These are phyloP conservation scores for Crucibulum laeve DNA, from an alignment of 768 basidiomycete species.

Conservation along the genomic window DNA sequence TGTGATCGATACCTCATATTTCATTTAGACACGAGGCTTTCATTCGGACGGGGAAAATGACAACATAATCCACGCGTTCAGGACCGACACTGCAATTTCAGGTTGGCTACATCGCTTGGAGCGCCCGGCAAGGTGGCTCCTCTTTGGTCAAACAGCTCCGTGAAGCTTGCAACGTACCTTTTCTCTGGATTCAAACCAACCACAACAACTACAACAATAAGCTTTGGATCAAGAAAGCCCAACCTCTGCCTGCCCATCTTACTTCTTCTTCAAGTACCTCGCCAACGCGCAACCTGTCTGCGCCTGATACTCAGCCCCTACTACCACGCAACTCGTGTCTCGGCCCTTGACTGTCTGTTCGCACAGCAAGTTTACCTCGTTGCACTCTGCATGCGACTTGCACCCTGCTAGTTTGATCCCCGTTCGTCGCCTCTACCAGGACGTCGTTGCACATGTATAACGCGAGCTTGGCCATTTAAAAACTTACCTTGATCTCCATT, in stretches of 20 bases:
- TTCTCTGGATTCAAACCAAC: slow-evolving; percentile 24
- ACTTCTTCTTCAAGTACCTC: slow-evolving; percentile 16
- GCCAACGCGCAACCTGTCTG: slow-evolving; percentile 9
- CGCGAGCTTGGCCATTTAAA: slow-evolving; percentile 35
- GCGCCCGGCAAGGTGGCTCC: slow-evolving; percentile 8
- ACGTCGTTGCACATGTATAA: not conserved
- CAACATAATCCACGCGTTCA: slow-evolving; percentile 29
- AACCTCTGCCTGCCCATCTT: slow-evolving; percentile 14
- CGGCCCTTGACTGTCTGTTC: slow-evolving; percentile 28
- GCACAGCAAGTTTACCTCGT: slow-evolving; percentile 40
- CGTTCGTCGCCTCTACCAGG: no score
- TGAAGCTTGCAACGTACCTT: slow-evolving; percentile 24
- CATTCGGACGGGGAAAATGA: slow-evolving; percentile 24
- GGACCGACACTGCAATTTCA: slow-evolving; percentile 23
- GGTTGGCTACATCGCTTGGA: slow-evolving; percentile 7
- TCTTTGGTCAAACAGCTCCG: slow-evolving; percentile 11
- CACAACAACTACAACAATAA: slow-evolving; percentile 26
- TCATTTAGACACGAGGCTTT: slow-evolving; percentile 34
- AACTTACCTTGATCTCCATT: slow-evolving; percentile 41
- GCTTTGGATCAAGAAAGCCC: slow-evolving; percentile 25
- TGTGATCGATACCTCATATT: slow-evolving; percentile 16
- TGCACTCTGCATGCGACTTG: not conserved
- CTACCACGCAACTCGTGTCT: slow-evolving; percentile 28
- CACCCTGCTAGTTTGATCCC: no score
- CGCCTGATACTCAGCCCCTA: not conserved